Conservation (phyloP, 805 yeast species). For the Barnettozyma populi region DNA sequence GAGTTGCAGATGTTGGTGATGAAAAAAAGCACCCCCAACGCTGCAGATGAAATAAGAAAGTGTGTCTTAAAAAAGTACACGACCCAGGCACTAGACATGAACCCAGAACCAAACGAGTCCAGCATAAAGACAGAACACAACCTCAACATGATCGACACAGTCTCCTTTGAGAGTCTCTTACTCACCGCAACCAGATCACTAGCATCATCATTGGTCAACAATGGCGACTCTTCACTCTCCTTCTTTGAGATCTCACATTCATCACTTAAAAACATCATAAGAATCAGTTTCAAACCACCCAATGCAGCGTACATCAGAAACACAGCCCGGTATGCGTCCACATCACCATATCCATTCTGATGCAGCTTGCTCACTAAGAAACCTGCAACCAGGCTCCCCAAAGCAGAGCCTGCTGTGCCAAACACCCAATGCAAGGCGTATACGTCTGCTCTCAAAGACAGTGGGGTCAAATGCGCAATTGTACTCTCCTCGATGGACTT, state of each 20-base stretch:
- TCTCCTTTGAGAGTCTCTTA: conserved; percentile 31
- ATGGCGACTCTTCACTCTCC: conserved; percentile 22
- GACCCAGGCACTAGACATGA: conserved; percentile 86
- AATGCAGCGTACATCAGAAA: conserved; percentile 52
- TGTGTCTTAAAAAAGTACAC: conserved; percentile 68
- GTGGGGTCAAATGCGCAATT: conserved; percentile 71
- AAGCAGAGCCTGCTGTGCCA: conserved; percentile 66
- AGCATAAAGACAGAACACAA: conserved; percentile 63
- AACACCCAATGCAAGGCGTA: conserved; percentile 71
- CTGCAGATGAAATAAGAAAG: conserved; percentile 48
- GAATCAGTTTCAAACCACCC: conserved; percentile 45
- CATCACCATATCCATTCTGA: conserved; percentile 29
- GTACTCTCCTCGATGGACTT: conserved; percentile 81
- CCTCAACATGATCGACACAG: conserved; percentile 39
- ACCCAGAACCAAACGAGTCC: conserved; percentile 85
- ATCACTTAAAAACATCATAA: conserved; percentile 45
- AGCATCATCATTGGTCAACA: conserved; percentile 13
- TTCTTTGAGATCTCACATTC: conserved; percentile 40
- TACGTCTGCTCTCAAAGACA: conserved; percentile 58
- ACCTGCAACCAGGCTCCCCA: conserved; percentile 68
- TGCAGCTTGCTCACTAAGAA: conserved; percentile 41
- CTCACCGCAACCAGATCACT: background rate
- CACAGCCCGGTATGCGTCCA: conserved; percentile 48
- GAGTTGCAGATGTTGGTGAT: conserved; percentile 57
- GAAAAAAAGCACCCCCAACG: conserved; percentile 66